These are phyloP conservation scores for Paraphaeosphaeria sporulosa DNA, from an alignment of 2,329 filamentous ascomycete species.

Conservation along the genomic window DNA sequence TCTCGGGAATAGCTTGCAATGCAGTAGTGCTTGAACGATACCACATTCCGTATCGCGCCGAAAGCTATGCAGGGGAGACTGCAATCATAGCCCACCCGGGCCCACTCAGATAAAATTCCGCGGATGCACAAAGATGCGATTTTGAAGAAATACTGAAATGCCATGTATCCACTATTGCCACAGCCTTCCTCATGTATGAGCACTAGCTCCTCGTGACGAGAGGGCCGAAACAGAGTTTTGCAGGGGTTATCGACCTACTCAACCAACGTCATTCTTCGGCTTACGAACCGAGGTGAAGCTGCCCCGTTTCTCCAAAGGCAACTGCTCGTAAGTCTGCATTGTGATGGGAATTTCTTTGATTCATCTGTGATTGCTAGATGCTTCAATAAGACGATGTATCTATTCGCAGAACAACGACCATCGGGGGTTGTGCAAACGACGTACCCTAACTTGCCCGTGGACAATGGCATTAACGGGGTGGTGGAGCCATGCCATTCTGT, in stretches of 20 bases:
- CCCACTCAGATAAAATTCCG: background rate
- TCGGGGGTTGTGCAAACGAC: background rate
- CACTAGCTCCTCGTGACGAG: background rate
- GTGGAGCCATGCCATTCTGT: constrained; percentile 2
- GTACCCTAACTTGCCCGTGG: background rate
- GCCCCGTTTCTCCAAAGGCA: background rate
- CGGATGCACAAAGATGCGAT: constrained; percentile 5
- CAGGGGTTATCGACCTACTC: background rate
- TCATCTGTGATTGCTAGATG: background rate
- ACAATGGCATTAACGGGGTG: background rate
- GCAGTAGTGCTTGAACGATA: background rate
- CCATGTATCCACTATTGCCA: constrained; percentile 6
- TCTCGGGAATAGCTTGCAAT: background rate
- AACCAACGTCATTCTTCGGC: background rate
- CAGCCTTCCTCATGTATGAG: background rate
- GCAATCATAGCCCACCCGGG: background rate
- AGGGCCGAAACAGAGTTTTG: background rate
- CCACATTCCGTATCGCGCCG: constrained; percentile 7
- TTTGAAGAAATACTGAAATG: background rate
- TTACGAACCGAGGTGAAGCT: background rate
- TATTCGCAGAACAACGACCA: background rate
- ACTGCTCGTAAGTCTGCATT: background rate
- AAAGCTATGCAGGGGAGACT: background rate
- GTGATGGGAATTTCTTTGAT: background rate
- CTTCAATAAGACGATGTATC: background rate